Base-by-base conservation (phyloP, 495 filamentous ascomycete genomes). In the Diplogelasinospora grovesii region DNA sequence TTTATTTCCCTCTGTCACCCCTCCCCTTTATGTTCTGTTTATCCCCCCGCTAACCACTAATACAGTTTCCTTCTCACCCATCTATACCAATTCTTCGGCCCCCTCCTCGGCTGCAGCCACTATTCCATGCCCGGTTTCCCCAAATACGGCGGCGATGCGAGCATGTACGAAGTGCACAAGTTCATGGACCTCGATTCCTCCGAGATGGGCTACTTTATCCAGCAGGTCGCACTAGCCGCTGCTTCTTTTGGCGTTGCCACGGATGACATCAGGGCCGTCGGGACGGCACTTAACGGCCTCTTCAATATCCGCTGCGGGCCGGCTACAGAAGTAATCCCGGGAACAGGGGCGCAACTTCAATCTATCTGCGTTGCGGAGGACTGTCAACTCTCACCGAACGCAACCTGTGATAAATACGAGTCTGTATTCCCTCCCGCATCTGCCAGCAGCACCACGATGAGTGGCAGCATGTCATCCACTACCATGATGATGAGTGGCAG, bases 71-170 rank as follows among this genome's bases (percentile, higher is more conserved):
- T 77, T 28, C 43, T 78, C 24, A 76, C 71, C 21, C 72, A 78
- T 50, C 65, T 79, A 30, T 76, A 78, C 50, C 47, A 67, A 41
- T 75, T 64, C 60, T 79, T 78, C 49, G 73, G 70, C 13, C 36
- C 52, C 35, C 59, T 79, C 10, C 63, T 76, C 27, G 68, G 64
- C 39, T 78, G 73, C 62, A 61, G 64, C 39, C 36, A 51, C 27
- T 55, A 69, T 40, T 68, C 72, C 31, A 64, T 48, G 38, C 31
- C 45, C 2, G 68, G 54, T 1, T 74, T 65, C 49, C 48, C 66
- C 11, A 45, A 52, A 21, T 77, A 75, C 47, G 34, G 11, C 16
- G 72, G 73, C 22, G 34, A 59, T 10, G 45, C 52, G 16, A 66
- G 55, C 49, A 63, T 69, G 66, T 72, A 67, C 52, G 45, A 70